phyloP scores from a whole-genome alignment of 2,329 filamentous ascomycete species.

The Fusarium sambucinum region DNA sequence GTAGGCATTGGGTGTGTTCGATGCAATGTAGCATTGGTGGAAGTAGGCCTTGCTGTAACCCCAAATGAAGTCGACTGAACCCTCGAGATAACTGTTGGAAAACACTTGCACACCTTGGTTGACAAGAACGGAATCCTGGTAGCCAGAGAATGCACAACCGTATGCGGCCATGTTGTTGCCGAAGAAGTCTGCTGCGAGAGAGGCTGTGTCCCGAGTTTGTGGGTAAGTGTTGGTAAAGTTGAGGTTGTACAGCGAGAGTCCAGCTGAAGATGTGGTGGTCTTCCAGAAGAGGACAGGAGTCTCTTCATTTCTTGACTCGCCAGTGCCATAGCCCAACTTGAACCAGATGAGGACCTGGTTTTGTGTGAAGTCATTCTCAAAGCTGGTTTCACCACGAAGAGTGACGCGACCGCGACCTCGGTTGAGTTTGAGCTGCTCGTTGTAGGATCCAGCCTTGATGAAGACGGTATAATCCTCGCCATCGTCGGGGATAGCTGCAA shows the following conservation, averaged over 20 bases:
- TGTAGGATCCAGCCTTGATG: slow-evolving; percentile 42
- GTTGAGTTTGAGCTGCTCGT: slow-evolving; percentile 39
- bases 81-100: slow-evolving; percentile 55
- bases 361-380: slow-evolving; percentile 40
- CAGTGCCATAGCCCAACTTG: slow-evolving; percentile 49
- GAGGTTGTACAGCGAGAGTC: slow-evolving; percentile 71
- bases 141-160: slow-evolving; percentile 59
- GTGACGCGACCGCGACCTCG: slow-evolving; percentile 33
- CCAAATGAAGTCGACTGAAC: slow-evolving; percentile 45
- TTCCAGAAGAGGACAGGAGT: slow-evolving; percentile 60
- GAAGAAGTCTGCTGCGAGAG: slow-evolving; percentile 54
- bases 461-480: slow-evolving; percentile 43
- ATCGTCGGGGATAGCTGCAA: slow-evolving; percentile 54
- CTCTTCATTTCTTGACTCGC: slow-evolving; percentile 55
- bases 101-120: slow-evolving; percentile 61
- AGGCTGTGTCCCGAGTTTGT: slow-evolving; percentile 59
- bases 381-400: slow-evolving; percentile 40
- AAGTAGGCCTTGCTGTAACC: slow-evolving; percentile 53
- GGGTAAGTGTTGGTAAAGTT: slow-evolving; percentile 62
- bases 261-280: slow-evolving; percentile 57
- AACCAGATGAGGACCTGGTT: slow-evolving; percentile 42
- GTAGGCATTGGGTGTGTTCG: slow-evolving; percentile 50
- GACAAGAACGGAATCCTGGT: slow-evolving; percentile 64
- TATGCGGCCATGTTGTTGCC: slow-evolving; percentile 53
- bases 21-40: slow-evolving; percentile 55